A percentile compares a stretch with the other conserved stretches of the same genome.
phyloP scores from a whole-genome alignment of 169 alveolate species.

The Sarcocystis neurona region DNA sequence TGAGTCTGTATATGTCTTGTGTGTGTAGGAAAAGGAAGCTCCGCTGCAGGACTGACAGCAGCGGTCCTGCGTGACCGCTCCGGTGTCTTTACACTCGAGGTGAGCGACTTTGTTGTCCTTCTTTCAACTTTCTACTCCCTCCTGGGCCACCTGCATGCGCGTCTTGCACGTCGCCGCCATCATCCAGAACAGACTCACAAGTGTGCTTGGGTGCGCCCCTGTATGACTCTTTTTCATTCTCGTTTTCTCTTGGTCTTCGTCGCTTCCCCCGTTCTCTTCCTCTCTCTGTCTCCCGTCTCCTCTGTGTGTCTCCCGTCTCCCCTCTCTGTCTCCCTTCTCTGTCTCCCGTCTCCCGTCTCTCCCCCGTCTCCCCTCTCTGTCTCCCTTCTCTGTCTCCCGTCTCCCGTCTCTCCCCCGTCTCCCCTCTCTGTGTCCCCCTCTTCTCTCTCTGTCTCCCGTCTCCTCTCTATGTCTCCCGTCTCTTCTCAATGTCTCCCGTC shows the following conservation, averaged over 20 bases:
- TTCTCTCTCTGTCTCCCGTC: neutral
- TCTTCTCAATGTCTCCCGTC: neutral
- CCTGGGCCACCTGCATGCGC: neutral
- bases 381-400: neutral
- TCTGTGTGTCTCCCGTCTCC: neutral
- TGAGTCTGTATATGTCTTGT: neutral
- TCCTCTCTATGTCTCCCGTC: neutral
- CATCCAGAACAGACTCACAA: neutral
- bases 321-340: neutral
- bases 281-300: neutral
- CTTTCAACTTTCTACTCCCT: neutral
- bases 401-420: neutral
- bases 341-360: neutral
- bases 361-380: neutral
- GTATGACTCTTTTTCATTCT: neutral
- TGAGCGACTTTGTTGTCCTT: neutral
- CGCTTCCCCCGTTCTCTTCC: neutral
- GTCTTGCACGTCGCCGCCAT: neutral
- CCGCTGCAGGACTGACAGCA: conserved; percentile 99
- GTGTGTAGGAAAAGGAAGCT: conserved; percentile 96
- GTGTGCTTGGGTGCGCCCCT: neutral
- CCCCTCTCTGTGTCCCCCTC: neutral
- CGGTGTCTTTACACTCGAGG: conserved; percentile 97
- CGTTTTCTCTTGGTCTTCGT: neutral
- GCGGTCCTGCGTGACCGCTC: conserved; percentile 92